Base-by-base conservation (phyloP, 2,329 filamentous ascomycete genomes). In the Domatiomyces catenatus region DNA sequence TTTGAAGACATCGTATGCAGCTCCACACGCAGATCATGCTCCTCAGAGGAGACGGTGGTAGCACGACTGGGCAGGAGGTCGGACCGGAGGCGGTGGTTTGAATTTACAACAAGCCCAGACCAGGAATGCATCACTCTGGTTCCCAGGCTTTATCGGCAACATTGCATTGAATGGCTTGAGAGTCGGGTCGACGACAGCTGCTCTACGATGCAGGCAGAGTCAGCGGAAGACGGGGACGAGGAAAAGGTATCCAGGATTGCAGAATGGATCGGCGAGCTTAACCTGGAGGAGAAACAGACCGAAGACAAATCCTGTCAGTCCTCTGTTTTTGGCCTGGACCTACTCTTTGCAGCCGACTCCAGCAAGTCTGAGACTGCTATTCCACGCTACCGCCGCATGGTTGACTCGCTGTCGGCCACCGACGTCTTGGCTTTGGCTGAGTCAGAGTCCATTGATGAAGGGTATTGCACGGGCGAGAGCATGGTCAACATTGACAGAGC, bases 121-220 rank as follows among this genome's bases (percentile, higher is more conserved):
- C 48, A 22, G 12, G 20, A 47, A 8, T 50, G 48, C 20, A 32
- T 47, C 2, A 20, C 48, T n/a, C 22, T 50, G 5, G 48, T 50
- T 17, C 48, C 48, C 32, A 48, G 45, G 18, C 45, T 42, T 2
- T 48, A 42, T 28, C 26, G 28, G 17, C 28, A 42, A 10, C 45
- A 47, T 3, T 47, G 8, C 15, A 19, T 22, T 47, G 26, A 10
- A 18, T 22, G 45, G 45, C 45, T 15, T 19, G 8, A 2, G 42
- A 19, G 3, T 19, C 15, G 8, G 42, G 42, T 44, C 7, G 8
- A 47, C 24, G 8, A 3, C n/a, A n/a, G n/a, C 18, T 28, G 19
- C 18, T 6, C 12, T 3, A 10, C 18, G 8, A 8, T 47, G 5
- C 45, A 22, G 45, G 3, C 24, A 18, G 8, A 47, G 5, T 10